These are phyloP conservation scores for Entophlyctis luteolus DNA, from an alignment of 192 early-diverging fungal species.

Conservation along the genomic window DNA sequence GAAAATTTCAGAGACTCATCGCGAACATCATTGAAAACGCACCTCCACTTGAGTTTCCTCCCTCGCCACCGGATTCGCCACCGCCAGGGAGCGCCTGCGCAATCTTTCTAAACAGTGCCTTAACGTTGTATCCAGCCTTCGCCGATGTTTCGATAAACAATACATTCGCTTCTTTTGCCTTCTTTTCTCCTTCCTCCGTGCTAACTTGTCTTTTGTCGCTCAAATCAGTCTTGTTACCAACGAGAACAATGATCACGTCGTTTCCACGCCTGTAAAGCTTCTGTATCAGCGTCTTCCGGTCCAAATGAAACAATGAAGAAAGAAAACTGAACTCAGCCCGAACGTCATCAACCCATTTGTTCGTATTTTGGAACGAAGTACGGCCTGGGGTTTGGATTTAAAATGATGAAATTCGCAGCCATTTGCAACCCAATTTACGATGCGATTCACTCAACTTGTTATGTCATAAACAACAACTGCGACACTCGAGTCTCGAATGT, in stretches of 20 bases:
- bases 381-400: no score
- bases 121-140: conserved; percentile 98
- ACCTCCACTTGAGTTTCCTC: conserved; percentile 16
- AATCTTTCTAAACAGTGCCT: conserved; percentile 94
- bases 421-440: neutral
- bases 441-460: conserved; percentile 58
- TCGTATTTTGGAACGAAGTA: conserved; percentile 92
- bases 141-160: conserved; percentile 99
- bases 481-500: conserved; percentile 97
- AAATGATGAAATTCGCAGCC: no score
- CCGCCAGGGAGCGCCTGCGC: conserved; percentile 87
- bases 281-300: no score
- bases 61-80: conserved; percentile 43
- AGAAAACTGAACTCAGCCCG: conserved; percentile 68
- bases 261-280: conserved; percentile 62
- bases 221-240: conserved; percentile 99
- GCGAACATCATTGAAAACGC: neutral
- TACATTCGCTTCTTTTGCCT: conserved; percentile 91
- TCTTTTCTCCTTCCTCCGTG: conserved; percentile 96
- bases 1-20: neutral
- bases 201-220: conserved; percentile 93
- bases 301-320: no score
- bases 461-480: conserved; percentile 99
- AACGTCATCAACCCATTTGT: conserved; percentile 99
- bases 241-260: conserved; percentile 96